A percentile compares a stretch with the other conserved stretches of the same genome.
phyloP scores from a whole-genome alignment of 805 yeast genomes.

The Schizosaccharomyces octosporus region DNA sequence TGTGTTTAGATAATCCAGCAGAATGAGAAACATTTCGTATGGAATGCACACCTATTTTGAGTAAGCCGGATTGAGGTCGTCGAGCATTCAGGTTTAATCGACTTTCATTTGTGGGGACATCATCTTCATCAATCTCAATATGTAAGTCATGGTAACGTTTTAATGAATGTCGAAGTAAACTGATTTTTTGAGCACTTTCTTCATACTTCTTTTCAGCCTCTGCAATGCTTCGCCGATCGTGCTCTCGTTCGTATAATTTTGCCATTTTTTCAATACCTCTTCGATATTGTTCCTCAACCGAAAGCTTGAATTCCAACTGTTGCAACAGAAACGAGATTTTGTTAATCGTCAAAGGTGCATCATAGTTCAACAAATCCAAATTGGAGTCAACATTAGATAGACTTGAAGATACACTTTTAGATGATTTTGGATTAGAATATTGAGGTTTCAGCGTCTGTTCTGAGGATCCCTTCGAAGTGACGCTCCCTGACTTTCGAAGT shows the following conservation, averaged over 20 bases:
- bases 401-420: not conserved
- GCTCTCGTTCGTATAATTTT: constrained; percentile 67
- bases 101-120: constrained; percentile 40
- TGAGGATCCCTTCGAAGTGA: not conserved
- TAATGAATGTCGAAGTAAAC: constrained; percentile 54
- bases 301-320: constrained; percentile 76
- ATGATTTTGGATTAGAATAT: not conserved
- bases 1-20: constrained; percentile 40
- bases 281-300: constrained; percentile 79
- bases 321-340: constrained; percentile 87
- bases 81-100: constrained; percentile 44
- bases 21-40: constrained; percentile 82
- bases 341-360: constrained; percentile 84
- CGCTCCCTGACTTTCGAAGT: not conserved
- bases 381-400: not conserved
- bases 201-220: constrained; percentile 69
- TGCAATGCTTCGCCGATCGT: constrained; percentile 60
- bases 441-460: not conserved
- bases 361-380: constrained; percentile 35
- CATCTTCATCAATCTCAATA: constrained; percentile 35
- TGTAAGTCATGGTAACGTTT: constrained; percentile 79
- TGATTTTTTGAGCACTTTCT: constrained; percentile 74
- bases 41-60: constrained; percentile 47
- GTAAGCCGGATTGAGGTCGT: constrained; percentile 60
- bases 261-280: constrained; percentile 80